Evolutionary conservation across 106 monocot species (phyloP).

Genomic region (Agapanthus africanus): DNA sequence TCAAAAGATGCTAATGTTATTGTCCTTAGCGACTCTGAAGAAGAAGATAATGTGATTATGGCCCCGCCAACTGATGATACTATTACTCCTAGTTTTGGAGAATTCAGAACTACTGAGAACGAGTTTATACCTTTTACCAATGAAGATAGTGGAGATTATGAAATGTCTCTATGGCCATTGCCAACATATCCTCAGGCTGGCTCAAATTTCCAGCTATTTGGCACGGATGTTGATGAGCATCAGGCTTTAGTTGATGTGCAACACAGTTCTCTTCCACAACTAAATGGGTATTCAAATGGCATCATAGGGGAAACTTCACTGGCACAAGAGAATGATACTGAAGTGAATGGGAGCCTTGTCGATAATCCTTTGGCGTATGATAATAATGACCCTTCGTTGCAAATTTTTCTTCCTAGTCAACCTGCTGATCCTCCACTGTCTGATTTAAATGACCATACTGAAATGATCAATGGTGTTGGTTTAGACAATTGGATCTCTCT

Average conservation of each 20-base stretch:
- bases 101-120: slow-evolving; percentile 20
- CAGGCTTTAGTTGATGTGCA: slow-evolving; percentile 23
- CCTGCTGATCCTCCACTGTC: slow-evolving; percentile 19
- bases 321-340: slow-evolving; percentile 12
- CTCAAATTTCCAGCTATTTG: slow-evolving; percentile 41
- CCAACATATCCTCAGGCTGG: slow-evolving; percentile 22
- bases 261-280: slow-evolving; percentile 10
- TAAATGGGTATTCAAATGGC: slow-evolving; percentile 7
- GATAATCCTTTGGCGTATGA: slow-evolving; percentile 52
- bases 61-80: slow-evolving; percentile 7
- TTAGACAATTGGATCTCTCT: slow-evolving; percentile 70
- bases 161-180: slow-evolving; percentile 37
- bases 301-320: slow-evolving; percentile 5
- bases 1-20: slow-evolving; percentile 36
- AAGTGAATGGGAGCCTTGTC: slow-evolving; percentile 28
- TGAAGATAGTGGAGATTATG: slow-evolving; percentile 30
- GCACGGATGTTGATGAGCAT: slow-evolving; percentile 19
- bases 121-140: slow-evolving; percentile 25
- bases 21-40: slow-evolving; percentile 67
- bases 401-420: slow-evolving; percentile 55
- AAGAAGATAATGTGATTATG: slow-evolving; percentile 49
- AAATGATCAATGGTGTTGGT: slow-evolving; percentile 20
- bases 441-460: slow-evolving; percentile 17
- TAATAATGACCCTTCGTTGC: slow-evolving; percentile 46
- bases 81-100: slow-evolving; percentile 19